Conservation (phyloP, 2,329 filamentous ascomycete genomes). For the Stachybotrys chartarum region DNA sequence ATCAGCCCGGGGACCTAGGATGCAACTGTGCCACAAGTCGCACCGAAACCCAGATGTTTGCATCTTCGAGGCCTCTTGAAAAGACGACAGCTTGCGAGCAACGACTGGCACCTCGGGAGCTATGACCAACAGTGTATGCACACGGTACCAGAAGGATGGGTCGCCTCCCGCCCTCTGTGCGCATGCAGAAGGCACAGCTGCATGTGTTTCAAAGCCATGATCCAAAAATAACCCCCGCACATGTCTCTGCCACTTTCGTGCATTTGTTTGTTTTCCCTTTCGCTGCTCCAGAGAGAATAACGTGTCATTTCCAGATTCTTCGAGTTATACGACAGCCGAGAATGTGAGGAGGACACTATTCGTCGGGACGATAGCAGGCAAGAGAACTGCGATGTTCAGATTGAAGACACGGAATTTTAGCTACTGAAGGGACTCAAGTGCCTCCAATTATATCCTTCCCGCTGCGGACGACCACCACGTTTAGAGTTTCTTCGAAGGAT, state of each 20-base stretch:
- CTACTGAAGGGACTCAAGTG: too few relatives aligned
- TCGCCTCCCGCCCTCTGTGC: neutral
- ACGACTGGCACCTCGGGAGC: neutral
- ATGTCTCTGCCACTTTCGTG: neutral
- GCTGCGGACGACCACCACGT: neutral
- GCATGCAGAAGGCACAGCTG: neutral
- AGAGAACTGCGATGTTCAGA: too few relatives aligned
- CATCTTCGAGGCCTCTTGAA: too few relatives aligned
- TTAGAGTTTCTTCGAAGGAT: neutral
- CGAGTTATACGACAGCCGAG: neutral
- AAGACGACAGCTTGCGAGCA: neutral
- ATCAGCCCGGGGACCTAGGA: too few relatives aligned
- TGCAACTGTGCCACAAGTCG: too few relatives aligned
- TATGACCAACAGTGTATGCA: neutral
- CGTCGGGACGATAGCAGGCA: neutral
- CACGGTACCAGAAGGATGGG: neutral
- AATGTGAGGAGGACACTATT: neutral
- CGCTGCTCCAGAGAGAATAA: neutral
- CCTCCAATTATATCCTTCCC: neutral
- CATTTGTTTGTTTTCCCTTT: neutral
- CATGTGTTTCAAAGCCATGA: neutral
- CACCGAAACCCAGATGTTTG: too few relatives aligned
- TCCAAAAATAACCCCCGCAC: neutral
- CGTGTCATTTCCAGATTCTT: neutral
- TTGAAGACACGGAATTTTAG: neutral